These are phyloP conservation scores for Fusarium agapanthi DNA, from an alignment of 2,329 filamentous ascomycete genomes.

Conservation along the genomic window DNA sequence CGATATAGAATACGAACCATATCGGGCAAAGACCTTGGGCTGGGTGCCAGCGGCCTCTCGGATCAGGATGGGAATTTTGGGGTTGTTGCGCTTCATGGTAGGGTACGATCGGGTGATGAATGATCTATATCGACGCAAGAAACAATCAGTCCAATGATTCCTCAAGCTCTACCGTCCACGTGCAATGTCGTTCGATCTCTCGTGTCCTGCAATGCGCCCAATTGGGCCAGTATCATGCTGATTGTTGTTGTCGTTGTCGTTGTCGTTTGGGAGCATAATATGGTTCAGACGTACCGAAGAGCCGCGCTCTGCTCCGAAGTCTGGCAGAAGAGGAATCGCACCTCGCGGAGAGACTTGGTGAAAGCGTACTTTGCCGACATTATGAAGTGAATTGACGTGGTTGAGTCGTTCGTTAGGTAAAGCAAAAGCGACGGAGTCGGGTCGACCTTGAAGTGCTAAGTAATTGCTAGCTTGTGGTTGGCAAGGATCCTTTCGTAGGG, in stretches of 20 bases:
- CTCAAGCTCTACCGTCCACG: neutral
- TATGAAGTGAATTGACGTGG: constrained; percentile 36
- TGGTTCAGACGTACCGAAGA: constrained; percentile 71
- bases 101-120: constrained; percentile 94
- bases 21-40: constrained; percentile 91
- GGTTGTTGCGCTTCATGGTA: constrained; percentile 99
- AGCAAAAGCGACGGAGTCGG: neutral
- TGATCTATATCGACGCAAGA: constrained; percentile 62
- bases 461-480: constrained; percentile 45
- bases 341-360: constrained; percentile 86
- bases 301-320: constrained; percentile 89
- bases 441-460: constrained; percentile 33
- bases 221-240: constrained; percentile 19
- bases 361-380: constrained; percentile 98
- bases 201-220: neutral
- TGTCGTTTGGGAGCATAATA: neutral
- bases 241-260: neutral
- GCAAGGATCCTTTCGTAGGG: constrained; percentile 28
- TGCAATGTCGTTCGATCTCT: neutral
- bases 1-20: constrained; percentile 66
- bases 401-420: neutral
- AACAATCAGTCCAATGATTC: constrained; percentile 20
- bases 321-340: constrained; percentile 98
- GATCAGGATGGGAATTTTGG: constrained; percentile 90
- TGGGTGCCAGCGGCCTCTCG: constrained; percentile 87